Base-by-base conservation (phyloP, 768 basidiomycete species). In the Rhizopogon vulgaris region DNA sequence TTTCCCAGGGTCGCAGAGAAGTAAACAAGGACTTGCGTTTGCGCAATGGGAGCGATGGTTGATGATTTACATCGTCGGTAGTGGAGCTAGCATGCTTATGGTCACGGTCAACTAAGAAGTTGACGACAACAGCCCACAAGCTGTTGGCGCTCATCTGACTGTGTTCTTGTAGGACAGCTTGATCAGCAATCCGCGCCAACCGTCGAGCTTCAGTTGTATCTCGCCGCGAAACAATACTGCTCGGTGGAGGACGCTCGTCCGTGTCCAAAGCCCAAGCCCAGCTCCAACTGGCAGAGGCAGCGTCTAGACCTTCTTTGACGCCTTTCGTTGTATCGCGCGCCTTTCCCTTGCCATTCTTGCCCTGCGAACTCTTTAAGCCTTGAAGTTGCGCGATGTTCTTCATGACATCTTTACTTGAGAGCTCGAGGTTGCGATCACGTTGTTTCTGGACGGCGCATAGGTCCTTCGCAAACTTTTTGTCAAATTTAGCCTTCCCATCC, bases 191-290 rank as follows among this genome's bases (percentile, higher is more conserved):
- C 47, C 76, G 78, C 24, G 87, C 88, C 38, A 93, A 71, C 60
- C 78, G 72, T 24, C 83, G 73, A 9, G 90, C 90, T 69, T 93
- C 90, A 37, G 75, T 73, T 5, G 91, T 94, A 60, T 98, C 94
- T 49, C 93, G 71, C 52, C 94, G 73, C n/a, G 89, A 84, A 30
- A 90, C 89, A 58, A 97, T 91, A 49, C 92, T 94, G 60, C 87
- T 90, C 3, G 94, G 89, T 4, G 95, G 95, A 3, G 95, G 95
- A 17, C 76, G 74, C 69, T 96, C 94, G 47, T 80, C 72, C 14
- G 75, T 81, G 55, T 90, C 85, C 52, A 92, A 67, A 6, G 85
- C 91, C 93, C 89, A 97, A 17, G 84, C 82, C 85, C 90, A 93
- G 27, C 75, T 79, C 85, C 84, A 88, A 56, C 76, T 78, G 41